Base-by-base conservation (phyloP, 2,329 filamentous ascomycete species). In the Diaporthe sp. region DNA sequence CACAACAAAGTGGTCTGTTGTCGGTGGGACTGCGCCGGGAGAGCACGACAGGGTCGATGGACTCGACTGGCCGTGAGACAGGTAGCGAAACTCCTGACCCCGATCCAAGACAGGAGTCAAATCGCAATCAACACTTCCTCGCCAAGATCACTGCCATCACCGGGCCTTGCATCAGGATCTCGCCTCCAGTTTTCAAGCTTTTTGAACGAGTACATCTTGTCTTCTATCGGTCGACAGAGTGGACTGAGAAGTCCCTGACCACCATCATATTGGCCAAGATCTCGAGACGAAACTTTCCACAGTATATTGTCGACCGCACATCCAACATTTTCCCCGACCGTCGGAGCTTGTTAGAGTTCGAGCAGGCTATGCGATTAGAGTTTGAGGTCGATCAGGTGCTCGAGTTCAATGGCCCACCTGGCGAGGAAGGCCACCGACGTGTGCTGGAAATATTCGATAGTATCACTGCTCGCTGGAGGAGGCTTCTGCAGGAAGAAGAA, bases 171-270 rank as follows among this genome's bases (percentile, higher is more conserved):
- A 93, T 98, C 76, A 90, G 96, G 51, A 90, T 99, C 17, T 95
- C 95, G 0, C 85, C 93, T 0, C 85, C 90, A 0, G 89, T 93
- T 0, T 90, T 95, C 77, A 95, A 92, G 80, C 89, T 99, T 0
- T 99, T 99, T 80, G 95, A 98, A 83, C 91, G 97, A 37, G 95
- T 98, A 0, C 97, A 98, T 84, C 86, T 99, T 3, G 95, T 99
- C 39, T 99, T 98, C 83, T 98, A 98, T 83, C 90, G 96, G 75
- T 98, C 96, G 13, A 97, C 95, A 0, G 94, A 98, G 82, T 99
- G 97, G 97, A 98, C 96, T 0, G 96, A 98, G 80, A 98, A 98
- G 83, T 98, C 96, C 1, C 87, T 99, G 19, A 98, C 95, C 1
- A 96, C 96, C 0, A 96, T 98, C 72, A 98, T 99, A 60, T 89